Percentiles rank a stretch among this genome's conserved stretches.
These are phyloP conservation scores for Anaeromyces robustus DNA, from an alignment of 192 early-diverging fungal species.

Conservation along the genomic window DNA sequence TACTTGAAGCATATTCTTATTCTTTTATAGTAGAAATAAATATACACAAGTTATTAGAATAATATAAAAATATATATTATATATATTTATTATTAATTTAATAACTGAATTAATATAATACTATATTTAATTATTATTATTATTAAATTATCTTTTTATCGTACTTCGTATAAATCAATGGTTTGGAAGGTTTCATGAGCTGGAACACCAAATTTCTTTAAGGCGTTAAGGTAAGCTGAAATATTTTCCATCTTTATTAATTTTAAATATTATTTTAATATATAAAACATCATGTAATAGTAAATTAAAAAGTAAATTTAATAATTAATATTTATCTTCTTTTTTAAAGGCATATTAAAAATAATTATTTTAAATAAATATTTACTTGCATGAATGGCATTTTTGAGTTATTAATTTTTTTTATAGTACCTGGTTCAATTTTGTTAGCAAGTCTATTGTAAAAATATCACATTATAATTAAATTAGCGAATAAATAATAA, in stretches of 20 bases:
- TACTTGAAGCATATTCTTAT: neutral
- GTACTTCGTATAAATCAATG: neutral
- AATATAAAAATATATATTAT: too few relatives aligned
- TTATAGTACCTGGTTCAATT: neutral
- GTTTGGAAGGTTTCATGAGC: neutral
- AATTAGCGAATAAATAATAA: too few relatives aligned
- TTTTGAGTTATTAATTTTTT: neutral
- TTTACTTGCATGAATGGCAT: neutral
- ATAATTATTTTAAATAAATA: too few relatives aligned
- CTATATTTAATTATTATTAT: too few relatives aligned
- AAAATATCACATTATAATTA: neutral
- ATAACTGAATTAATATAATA: too few relatives aligned
- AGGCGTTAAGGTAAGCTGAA: neutral
- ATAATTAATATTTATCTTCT: too few relatives aligned
- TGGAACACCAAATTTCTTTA: neutral
- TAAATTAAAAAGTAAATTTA: too few relatives aligned
- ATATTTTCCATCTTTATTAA: neutral
- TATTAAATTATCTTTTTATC: neutral
- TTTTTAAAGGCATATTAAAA: too few relatives aligned
- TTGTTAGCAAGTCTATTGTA: neutral
- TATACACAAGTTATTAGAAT: too few relatives aligned
- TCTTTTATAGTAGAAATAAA: neutral
- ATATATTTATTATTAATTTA: too few relatives aligned
- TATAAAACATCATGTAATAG: too few relatives aligned
- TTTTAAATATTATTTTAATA: too few relatives aligned